These are phyloP conservation scores for Citrus unshiu DNA, from an alignment of 345 rosid species.

Conservation along the genomic window DNA sequence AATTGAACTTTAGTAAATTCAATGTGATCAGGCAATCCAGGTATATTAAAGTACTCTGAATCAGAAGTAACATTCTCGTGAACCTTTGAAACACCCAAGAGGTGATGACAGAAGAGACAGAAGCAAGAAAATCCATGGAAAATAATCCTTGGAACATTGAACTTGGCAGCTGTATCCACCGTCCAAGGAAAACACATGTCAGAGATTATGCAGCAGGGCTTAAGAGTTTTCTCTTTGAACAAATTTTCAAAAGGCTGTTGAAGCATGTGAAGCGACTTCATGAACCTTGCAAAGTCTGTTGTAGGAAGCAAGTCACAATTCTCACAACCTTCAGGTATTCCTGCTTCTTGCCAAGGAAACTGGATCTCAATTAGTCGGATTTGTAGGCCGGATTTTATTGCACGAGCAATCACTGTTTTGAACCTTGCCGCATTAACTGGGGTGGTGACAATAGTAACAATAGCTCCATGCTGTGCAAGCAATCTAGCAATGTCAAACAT, in stretches of 20 bases:
- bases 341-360: background rate
- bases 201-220: background rate
- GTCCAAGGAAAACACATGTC: background rate
- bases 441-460: background rate
- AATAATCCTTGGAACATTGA: background rate
- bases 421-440: background rate
- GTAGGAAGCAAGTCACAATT: background rate
- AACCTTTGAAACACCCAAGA: constrained; percentile 17
- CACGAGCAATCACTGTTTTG: background rate
- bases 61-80: constrained; percentile 21
- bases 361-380: background rate
- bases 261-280: background rate
- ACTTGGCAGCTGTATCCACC: background rate
- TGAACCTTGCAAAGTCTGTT: background rate
- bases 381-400: background rate
- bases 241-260: background rate
- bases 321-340: background rate
- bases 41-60: constrained; percentile 24
- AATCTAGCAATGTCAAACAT: background rate
- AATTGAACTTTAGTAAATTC: constrained; percentile 20
- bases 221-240: background rate
- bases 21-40: constrained; percentile 25
- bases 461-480: background rate
- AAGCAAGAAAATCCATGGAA: constrained; percentile 6
- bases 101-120: background rate